Conservation (phyloP, 805 yeast species). For the Metschnikowia kunwiensis region DNA sequence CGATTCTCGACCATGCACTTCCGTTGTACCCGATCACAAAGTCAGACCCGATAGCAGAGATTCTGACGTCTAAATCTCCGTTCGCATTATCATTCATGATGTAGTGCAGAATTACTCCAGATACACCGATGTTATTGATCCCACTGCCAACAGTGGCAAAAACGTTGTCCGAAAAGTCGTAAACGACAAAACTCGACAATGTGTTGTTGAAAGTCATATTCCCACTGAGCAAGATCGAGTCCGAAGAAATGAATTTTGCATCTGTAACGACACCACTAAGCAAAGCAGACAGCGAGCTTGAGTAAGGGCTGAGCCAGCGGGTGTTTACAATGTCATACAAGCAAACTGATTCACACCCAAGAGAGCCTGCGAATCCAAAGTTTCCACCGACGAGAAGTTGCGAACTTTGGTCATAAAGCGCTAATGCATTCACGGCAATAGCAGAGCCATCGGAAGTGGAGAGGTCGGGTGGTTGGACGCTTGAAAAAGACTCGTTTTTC, state of each 20-base stretch:
- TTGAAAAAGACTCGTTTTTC: conserved; percentile 36
- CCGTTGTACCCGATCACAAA: conserved; percentile 46
- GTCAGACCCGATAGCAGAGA: conserved; percentile 33
- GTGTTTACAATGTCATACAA: conserved; percentile 53
- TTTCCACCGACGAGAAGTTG: conserved; percentile 69
- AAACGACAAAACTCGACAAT: conserved; percentile 46
- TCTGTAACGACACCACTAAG: conserved; percentile 49
- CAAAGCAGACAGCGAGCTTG: conserved; percentile 21
- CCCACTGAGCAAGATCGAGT: conserved; percentile 48
- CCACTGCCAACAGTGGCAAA: conserved; percentile 19
- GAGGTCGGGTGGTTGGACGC: conserved; percentile 49
- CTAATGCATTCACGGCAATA: conserved; percentile 35
- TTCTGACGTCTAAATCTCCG: conserved; percentile 39
- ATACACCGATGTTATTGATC: conserved; percentile 21
- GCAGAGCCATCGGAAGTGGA: conserved; percentile 43
- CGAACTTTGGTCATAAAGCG: conserved; percentile 29
- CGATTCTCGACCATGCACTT: conserved; percentile 45
- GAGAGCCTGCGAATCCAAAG: conserved; percentile 56
- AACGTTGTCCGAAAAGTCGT: conserved; percentile 46
- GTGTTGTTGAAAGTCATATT: conserved; percentile 42
- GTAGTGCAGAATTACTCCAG: conserved; percentile 34
- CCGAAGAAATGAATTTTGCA: conserved; percentile 44
- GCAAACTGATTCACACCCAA: conserved; percentile 63
- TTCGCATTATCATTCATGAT: conserved; percentile 42
- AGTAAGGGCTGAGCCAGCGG: conserved; percentile 51